Conservation (phyloP, 805 yeast species). For the Komagataella mondaviorum region DNA sequence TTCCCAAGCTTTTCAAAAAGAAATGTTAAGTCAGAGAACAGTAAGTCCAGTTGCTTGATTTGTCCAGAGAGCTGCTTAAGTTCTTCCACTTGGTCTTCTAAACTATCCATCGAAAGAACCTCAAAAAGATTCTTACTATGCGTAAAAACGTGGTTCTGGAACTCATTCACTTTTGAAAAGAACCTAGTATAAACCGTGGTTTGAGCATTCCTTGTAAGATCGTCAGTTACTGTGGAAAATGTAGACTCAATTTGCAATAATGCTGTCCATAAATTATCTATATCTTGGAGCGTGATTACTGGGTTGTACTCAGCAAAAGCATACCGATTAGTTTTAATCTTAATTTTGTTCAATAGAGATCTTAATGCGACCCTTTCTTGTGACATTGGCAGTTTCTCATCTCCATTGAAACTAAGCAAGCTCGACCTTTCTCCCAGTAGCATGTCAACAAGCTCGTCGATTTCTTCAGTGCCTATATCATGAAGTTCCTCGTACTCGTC, state of each 20-base stretch:
- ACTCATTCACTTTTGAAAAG: not conserved
- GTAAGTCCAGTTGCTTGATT: constrained; percentile 18
- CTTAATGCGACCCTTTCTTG: not conserved
- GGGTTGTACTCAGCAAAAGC: not conserved
- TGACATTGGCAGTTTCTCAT: not conserved
- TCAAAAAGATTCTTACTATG: not conserved
- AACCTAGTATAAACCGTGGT: not conserved
- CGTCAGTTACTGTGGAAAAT: not conserved
- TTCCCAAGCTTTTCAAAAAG: not conserved
- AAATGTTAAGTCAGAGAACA: constrained; percentile 12
- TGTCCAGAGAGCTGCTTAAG: constrained; percentile 20
- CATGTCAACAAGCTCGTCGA: not conserved
- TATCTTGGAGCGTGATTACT: not conserved
- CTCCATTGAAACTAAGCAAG: not conserved
- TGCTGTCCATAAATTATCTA: not conserved
- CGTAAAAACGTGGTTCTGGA: not conserved
- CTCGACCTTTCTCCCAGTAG: not conserved
- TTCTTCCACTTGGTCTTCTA: constrained; percentile 22
- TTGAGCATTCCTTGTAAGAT: not conserved
- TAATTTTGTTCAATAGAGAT: not conserved
- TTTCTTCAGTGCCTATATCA: not conserved
- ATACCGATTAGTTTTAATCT: not conserved
- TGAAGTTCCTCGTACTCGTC: not conserved
- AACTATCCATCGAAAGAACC: constrained; percentile 15
- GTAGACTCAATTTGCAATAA: not conserved